Evolutionary conservation across 2,329 filamentous ascomycete species (phyloP), one percentile per base, ranked within the genome.

Genomic region (Trichoderma simmonsii): DNA sequence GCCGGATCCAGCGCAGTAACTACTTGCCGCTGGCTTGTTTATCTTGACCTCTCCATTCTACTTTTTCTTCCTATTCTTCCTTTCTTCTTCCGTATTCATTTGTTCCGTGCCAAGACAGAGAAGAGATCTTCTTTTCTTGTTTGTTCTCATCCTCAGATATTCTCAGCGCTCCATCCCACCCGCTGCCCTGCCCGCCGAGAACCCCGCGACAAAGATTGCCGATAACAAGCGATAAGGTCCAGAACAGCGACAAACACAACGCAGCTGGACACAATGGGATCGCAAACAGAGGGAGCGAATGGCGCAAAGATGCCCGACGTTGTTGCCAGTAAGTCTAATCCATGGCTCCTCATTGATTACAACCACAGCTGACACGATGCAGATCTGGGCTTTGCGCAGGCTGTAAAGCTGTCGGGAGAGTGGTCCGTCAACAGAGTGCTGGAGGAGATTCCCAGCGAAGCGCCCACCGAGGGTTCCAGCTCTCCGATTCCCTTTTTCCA

Each of bases 401-500:
- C 77, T 43, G 76, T 81, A 65, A 80, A 84, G 72, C 78, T 88
- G 26, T 77, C 81, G 3, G 86, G 81, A 9, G 79, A 83, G 57
- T 91, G 89, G 89, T 82, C 84, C 0, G 87, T 89, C 6, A 84
- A 87, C 68, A 87, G 88, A 75, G 93, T 93, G 34, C 85, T 96
- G 32, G 85, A 87, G 12, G 87, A 88, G 3, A 86, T 97, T 61
- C 84, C 85, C 32, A 86, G 87, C 73, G 74, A 73, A 64, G 74
- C 87, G 86, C 88, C 88, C 2, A 78, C 83, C 28, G 86, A 90
- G 75, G 85, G 88, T 71, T 87, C 92, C 8, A 81, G 85, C 73
- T 96, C 94, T 0, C 95, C 95, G 1, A 80, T 98, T 12, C 89
- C 94, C 39, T 98, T 98, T 85, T 97, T 99, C 83, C 96, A 99